Conservation (phyloP, 75 land plant genomes). For the Ceratopteris richardii region DNA sequence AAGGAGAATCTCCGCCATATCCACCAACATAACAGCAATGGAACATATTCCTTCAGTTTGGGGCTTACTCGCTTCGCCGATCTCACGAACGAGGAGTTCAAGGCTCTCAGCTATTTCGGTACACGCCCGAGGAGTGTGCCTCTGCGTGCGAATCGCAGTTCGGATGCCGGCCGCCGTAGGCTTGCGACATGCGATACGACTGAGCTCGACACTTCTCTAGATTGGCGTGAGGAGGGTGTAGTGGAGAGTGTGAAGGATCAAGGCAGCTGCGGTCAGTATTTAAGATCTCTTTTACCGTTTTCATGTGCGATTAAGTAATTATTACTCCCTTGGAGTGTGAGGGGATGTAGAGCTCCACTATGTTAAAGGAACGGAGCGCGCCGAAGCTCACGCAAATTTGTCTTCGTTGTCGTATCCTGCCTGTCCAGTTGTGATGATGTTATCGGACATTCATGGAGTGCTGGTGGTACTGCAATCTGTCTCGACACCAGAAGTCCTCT, state of each 20-base stretch:
- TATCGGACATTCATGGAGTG: no score
- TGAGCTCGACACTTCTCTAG: conserved; percentile 40
- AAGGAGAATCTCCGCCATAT: conserved; percentile 43
- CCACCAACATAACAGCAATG: conserved; percentile 35
- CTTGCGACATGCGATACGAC: conserved; percentile 13
- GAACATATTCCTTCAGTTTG: conserved; percentile 31
- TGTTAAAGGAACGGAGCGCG: no score
- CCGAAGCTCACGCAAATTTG: no score
- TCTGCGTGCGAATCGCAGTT: not conserved
- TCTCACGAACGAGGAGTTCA: conserved; percentile 66
- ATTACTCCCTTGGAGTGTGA: no score
- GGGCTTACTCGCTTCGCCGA: conserved; percentile 71
- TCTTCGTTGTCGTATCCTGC: no score
- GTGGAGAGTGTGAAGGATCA: conserved; percentile 64
- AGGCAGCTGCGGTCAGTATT: conserved; percentile 56
- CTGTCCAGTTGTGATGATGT: no score
- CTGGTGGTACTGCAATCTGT: no score
- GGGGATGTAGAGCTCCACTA: no score
- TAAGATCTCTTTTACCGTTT: no score
- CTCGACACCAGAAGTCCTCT: no score
- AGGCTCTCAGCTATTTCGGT: conserved; percentile 24
- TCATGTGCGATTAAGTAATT: no score
- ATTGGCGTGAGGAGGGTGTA: conserved; percentile 68
- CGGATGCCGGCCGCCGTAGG: not conserved
- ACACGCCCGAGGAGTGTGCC: conserved; percentile 1